Conservation (phyloP, 2,329 filamentous ascomycete species). For the Aspergillus sojae region DNA sequence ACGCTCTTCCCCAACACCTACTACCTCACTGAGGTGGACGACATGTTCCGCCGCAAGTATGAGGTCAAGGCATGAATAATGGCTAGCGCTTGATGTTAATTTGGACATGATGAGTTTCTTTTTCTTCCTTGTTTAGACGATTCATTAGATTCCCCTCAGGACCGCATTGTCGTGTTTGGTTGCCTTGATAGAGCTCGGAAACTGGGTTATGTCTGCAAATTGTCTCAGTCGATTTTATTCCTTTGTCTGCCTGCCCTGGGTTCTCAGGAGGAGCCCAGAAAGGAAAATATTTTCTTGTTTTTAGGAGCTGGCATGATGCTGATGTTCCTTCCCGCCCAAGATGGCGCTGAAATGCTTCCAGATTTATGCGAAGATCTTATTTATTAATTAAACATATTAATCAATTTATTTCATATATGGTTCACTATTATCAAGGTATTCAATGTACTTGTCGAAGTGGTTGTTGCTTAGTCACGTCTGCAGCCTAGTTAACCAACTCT, state of each 20-base stretch:
- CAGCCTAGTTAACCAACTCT: not conserved
- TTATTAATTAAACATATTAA: constrained; percentile 17
- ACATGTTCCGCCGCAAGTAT: constrained; percentile 84
- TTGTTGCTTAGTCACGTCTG: not conserved
- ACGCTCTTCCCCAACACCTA: constrained; percentile 70
- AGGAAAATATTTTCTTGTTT: constrained; percentile 2
- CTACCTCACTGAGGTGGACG: constrained; percentile 78
- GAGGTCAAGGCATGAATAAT: constrained; percentile 67
- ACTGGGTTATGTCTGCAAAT: constrained; percentile 9
- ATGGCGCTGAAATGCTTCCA: constrained; percentile 22
- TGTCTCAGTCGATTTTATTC: constrained; percentile 6
- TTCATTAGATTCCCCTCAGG: constrained; percentile 39
- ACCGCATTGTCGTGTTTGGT: constrained; percentile 27
- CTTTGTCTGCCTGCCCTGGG: constrained; percentile 5
- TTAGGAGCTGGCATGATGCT: constrained; percentile 6
- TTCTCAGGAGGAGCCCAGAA: constrained; percentile 6
- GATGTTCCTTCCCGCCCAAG: constrained; percentile 12
- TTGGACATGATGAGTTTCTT: constrained; percentile 17
- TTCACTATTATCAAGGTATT: not conserved
- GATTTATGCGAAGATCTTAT: constrained; percentile 12
- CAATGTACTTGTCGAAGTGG: not conserved
- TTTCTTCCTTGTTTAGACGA: constrained; percentile 35
- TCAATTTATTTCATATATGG: not conserved
- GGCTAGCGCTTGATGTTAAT: constrained; percentile 19
- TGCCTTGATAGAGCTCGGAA: constrained; percentile 27